Conservation (phyloP, 2,329 filamentous ascomycete species). For the Sporothrix brasiliensis region DNA sequence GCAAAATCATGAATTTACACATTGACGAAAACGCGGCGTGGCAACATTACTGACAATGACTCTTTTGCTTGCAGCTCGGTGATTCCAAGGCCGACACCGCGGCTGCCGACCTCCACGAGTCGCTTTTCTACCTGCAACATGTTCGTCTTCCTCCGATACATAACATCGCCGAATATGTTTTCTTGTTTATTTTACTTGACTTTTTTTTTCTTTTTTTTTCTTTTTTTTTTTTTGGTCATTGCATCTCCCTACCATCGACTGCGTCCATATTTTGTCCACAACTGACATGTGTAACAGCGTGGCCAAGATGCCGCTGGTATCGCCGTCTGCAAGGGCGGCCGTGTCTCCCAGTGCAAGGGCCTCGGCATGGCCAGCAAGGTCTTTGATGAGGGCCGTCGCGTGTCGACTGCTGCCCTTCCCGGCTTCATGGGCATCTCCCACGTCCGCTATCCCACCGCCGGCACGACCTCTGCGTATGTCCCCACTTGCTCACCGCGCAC, state of each 20-base stretch:
- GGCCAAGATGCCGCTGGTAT: conserved; percentile 91
- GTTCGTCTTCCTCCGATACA: conserved; percentile 24
- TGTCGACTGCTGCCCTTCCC: conserved; percentile 65
- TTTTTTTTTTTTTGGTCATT: too few relatives aligned
- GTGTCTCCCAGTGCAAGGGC: conserved; percentile 87
- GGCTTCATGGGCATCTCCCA: conserved; percentile 83
- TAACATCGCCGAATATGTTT: too few relatives aligned
- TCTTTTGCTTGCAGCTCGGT: conserved; percentile 48
- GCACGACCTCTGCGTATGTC: conserved; percentile 62
- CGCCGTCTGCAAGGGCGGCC: conserved; percentile 72
- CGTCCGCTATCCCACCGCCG: conserved; percentile 85
- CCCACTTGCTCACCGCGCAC: too few relatives aligned
- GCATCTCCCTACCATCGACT: too few relatives aligned
- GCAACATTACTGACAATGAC: background rate
- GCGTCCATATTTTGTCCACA: background rate
- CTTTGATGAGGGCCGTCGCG: conserved; percentile 76
- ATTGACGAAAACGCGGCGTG: background rate
- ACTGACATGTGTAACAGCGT: conserved; percentile 44
- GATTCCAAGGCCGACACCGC: conserved; percentile 54
- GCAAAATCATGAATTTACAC: background rate
- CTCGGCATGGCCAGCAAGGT: conserved; percentile 76
- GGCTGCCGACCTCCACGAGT: conserved; percentile 69
- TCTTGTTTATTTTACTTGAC: background rate
- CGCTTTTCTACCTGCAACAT: conserved; percentile 69
- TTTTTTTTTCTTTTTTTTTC: background rate